A percentile compares a stretch with the other conserved stretches of the same genome.
phyloP scores from a whole-genome alignment of 768 basidiomycete species.

The Lactarius akahatsu region DNA sequence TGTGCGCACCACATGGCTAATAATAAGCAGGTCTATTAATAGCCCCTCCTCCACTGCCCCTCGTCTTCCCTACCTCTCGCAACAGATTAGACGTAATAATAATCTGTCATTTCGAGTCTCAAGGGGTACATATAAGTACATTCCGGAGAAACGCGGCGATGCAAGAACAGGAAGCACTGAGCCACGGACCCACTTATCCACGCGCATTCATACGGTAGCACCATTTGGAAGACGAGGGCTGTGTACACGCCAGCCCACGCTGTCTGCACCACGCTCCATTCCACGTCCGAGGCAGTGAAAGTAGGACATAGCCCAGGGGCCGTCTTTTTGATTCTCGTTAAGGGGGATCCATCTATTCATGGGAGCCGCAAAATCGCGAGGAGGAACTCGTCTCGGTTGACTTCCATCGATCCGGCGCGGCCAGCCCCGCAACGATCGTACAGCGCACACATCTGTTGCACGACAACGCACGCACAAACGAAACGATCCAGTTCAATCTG shows the following conservation, averaged over 20 bases:
- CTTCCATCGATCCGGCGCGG: not conserved
- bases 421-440: conserved; percentile 7
- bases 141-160: not conserved
- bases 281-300: not conserved
- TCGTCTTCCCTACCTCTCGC: too few species aligned
- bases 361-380: conserved; percentile 6
- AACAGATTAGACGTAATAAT: not conserved
- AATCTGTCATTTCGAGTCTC: not conserved
- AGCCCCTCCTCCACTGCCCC: too few species aligned
- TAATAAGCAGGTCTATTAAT: not conserved
- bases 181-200: not conserved
- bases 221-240: not conserved
- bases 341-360: not conserved
- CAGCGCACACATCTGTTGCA: conserved; percentile 10
- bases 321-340: not conserved
- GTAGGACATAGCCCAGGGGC: not conserved
- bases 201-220: not conserved
- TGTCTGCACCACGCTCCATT: not conserved
- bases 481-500: conserved; percentile 15
- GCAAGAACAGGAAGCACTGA: not conserved
- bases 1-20: not conserved
- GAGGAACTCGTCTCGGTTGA: conserved; percentile 13
- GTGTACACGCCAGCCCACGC: not conserved
- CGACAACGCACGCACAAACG: conserved; percentile 14
- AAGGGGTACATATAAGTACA: not conserved